Evolutionary conservation across 805 yeast species (phyloP).

Genomic region (Isabelozyma rhagii): DNA sequence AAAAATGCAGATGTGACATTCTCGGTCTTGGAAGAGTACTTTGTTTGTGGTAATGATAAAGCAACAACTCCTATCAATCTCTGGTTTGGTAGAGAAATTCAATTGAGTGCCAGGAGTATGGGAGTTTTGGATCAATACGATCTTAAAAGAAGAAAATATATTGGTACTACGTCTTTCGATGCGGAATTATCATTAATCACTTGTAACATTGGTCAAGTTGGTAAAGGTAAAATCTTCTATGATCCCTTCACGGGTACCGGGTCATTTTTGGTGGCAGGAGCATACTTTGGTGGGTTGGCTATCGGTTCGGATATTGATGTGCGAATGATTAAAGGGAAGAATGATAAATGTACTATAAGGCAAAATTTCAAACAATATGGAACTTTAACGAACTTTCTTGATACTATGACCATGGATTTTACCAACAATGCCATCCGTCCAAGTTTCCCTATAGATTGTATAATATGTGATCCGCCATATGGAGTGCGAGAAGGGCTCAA

Average conservation of each 20-base stretch:
- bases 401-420: slow-evolving; percentile 88
- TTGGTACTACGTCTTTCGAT: slow-evolving; percentile 96
- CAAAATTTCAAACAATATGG: slow-evolving; percentile 76
- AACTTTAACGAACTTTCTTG: slow-evolving; percentile 57
- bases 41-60: slow-evolving; percentile 43
- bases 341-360: slow-evolving; percentile 46
- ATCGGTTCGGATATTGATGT: slow-evolving; percentile 92
- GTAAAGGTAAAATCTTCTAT: slow-evolving; percentile 62
- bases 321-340: slow-evolving; percentile 69
- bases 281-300: slow-evolving; percentile 74
- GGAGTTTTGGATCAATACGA: slow-evolving; percentile 76
- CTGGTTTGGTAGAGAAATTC: slow-evolving; percentile 77
- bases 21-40: slow-evolving; percentile 73
- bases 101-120: slow-evolving; percentile 56
- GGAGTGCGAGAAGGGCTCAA: slow-evolving; percentile 95
- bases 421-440: slow-evolving; percentile 80
- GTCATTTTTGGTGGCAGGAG: slow-evolving; percentile 85
- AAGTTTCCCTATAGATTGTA: slow-evolving; percentile 65
- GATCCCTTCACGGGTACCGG: slow-evolving; percentile 99
- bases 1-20: slow-evolving; percentile 71
- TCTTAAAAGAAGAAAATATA: slow-evolving; percentile 75
- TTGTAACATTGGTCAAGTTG: slow-evolving; percentile 80
- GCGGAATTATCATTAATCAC: slow-evolving; percentile 87
- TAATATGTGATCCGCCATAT: slow-evolving; percentile 96
- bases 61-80: slow-evolving; percentile 50